Evolutionary conservation across 2,329 filamentous ascomycete species (phyloP), one percentile per base, ranked within the genome.

Genomic region (Leptoxyphium fumago): DNA sequence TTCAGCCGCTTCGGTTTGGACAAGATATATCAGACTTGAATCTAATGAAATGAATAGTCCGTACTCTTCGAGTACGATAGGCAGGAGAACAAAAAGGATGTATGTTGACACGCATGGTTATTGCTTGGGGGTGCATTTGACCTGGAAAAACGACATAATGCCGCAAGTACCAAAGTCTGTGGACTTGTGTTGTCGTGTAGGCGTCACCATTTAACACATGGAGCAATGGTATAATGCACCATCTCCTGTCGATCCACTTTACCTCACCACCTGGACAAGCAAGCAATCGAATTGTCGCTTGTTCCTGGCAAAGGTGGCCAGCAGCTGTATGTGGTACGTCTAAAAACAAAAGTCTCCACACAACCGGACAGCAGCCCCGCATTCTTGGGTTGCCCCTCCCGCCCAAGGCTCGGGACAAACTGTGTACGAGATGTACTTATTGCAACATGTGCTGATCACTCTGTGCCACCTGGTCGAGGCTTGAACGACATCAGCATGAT

Each of bases 151-250:
- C 32, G 15, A 15, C 32, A 36, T 36, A 13, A 13, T 36, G 11
- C 32, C 32, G 32, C 11, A 36, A 13, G 13, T 15, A 15, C 32
- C 32, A 36, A 36, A 26, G 13, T 36, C 11, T 36, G 13, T 13
- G 13, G 32, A 36, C 9, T 15, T 9, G 15, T 36, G 9, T 36
- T 13, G 13, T 36, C 32, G 15, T 36, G 13, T 36, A 28, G 34
- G 41, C 44, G 44, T 45, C 44, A 45, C 42, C 34, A 36, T 36
- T 9, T 36, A 13, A 5, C 32, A 4, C 15, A 36, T 13, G 13
- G 9, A 36, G 32, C 32, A 36, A 36, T 36, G 11, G 32, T 5
- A 13, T 15, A 36, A 36, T 13, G 32, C 32, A 15, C 32, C 32
- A 36, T 36, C 15, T 36, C 32, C 15, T 15, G 32, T 13, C 13